phyloP scores from a whole-genome alignment of 2,329 filamentous ascomycete species.

The Trichoderma afroharzianum region DNA sequence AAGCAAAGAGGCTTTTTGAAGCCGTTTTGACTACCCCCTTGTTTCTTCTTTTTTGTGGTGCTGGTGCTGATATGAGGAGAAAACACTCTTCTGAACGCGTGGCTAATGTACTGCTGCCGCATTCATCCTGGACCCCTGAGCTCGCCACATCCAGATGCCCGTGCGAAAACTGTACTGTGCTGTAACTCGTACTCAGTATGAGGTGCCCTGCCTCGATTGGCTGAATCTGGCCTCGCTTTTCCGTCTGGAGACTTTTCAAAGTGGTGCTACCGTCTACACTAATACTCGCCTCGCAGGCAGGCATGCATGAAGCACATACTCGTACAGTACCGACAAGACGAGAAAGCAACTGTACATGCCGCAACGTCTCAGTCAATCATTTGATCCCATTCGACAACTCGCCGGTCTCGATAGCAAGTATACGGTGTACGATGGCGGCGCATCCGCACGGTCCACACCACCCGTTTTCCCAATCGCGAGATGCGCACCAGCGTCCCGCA shows the following conservation, averaged over 20 bases:
- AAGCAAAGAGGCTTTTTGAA: not conserved
- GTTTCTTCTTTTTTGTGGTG: not conserved
- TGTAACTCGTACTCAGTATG: not conserved
- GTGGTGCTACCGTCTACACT: not conserved
- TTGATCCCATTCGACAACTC: not conserved
- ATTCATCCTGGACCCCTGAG: not conserved
- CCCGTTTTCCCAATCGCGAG: constrained; percentile 7
- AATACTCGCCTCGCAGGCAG: not conserved
- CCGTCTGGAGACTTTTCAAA: not conserved
- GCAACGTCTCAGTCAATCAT: not conserved
- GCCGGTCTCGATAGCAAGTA: not conserved
- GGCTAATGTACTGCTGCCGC: not conserved
- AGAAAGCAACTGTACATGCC: not conserved
- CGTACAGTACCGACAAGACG: constrained; percentile 1
- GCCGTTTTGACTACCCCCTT: not conserved
- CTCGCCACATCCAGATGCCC: not conserved
- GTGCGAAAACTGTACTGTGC: not conserved
- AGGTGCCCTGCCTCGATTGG: not conserved
- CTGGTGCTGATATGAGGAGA: not conserved
- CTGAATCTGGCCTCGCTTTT: not conserved
- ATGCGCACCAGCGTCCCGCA: constrained; percentile 6
- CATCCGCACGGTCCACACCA: not conserved
- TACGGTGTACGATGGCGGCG: not conserved
- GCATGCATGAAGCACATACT: not conserved
- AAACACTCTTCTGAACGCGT: not conserved